Percentiles rank a stretch among this genome's conserved stretches.
These are phyloP conservation scores for Ocimum tenuiflorum DNA, from an alignment of 257 asterid species.

Conservation along the genomic window DNA sequence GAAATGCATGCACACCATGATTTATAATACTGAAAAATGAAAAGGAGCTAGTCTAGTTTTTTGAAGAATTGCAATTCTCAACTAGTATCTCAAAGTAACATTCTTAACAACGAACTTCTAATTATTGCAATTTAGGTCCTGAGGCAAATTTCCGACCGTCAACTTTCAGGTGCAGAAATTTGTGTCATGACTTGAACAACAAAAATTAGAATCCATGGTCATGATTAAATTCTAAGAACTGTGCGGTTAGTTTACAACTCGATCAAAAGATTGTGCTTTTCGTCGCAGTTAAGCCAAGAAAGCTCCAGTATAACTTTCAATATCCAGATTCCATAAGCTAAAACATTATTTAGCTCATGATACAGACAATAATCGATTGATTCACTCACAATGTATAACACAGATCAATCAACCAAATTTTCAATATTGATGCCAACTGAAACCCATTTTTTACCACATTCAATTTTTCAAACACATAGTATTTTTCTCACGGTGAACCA, in stretches of 20 bases:
- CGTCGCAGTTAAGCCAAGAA: background rate
- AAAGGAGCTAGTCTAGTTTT: background rate
- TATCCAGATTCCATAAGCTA: background rate
- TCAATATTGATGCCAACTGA: no score
- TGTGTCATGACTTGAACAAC: background rate
- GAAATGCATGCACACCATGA: background rate
- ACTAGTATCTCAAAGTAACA: background rate
- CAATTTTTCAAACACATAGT: no score
- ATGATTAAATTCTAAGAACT: no score
- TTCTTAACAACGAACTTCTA: background rate
- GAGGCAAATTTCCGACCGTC: background rate
- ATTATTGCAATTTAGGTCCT: background rate
- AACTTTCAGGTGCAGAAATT: background rate
- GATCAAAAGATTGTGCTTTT: no score
- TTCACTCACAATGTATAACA: no score
- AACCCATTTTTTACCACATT: no score
- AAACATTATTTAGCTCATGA: no score
- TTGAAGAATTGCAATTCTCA: background rate
- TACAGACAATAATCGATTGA: no score
- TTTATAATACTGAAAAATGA: no score
- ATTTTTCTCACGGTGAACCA: no score
- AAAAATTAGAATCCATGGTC: background rate
- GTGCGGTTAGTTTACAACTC: no score
- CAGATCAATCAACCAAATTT: no score
- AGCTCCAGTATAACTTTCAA: background rate